Base-by-base conservation (phyloP, 164 flowering plant genomes). In the Buxus sempervirens region DNA sequence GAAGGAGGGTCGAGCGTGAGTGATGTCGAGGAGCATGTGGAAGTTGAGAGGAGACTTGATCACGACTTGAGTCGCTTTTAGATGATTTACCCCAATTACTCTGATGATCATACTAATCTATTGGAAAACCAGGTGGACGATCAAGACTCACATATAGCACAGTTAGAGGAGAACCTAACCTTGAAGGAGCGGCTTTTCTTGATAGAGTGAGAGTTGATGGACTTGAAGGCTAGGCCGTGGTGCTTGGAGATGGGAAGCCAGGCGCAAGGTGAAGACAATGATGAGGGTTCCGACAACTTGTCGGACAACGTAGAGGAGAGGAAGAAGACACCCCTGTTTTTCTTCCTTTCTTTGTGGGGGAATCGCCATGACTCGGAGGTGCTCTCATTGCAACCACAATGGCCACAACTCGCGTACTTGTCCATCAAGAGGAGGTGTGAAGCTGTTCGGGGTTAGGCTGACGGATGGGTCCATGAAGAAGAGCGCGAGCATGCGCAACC, bases 31-130 rank as follows among this genome's bases (percentile, higher is more conserved):
- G 98, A 93, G 77, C 96, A 90, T 69, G 85, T 86, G 24, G 98
- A 93, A 82, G 93, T 93, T 65, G 96, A 91, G 80, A 86, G 97
- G 81, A 85, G 98, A 63, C 64, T 93, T 82, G 97, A 93, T 68
- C 97, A 91, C 72, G 98, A 93, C 70, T 79, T 91, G 86, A 93
- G 98, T 71, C 76, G 97, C 69, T 93, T 93, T 63, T 97, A 93
- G 79, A 90, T 93, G 97, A 84, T 90, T 59, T 88, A 87, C 72
- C 97, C 96, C 0, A 85, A 79, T 62, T 75, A 70, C 56, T 77
- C 80, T 5, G 73, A 62, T 66, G 90, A 86, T 4, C 79, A 88
- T 57, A 78, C 82, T 49, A 82, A 84, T 73, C 64, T 89, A 16
- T 72, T 93, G 80, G 97, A 83, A 82, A 93, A 86, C 65, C 77